Evolutionary conservation across 164 flowering plant genomes (phyloP).

Genomic region (Chloranthus sessilifolius): DNA sequence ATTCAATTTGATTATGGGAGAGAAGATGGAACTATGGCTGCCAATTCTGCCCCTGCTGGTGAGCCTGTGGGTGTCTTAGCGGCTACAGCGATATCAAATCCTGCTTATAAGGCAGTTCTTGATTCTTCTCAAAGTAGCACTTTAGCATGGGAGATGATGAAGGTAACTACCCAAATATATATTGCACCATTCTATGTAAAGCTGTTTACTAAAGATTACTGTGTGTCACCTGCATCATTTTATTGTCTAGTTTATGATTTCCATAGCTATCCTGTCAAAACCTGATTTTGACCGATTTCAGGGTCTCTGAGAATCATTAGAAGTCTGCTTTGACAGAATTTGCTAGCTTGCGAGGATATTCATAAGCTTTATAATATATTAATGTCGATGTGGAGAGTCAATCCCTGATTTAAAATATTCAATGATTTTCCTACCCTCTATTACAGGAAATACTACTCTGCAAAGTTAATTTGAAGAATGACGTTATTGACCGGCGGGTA

Average conservation of each 20-base stretch:
- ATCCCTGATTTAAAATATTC: too few species aligned
- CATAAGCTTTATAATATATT: too few species aligned
- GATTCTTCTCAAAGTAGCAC: slow-evolving; percentile 86
- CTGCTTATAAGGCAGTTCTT: slow-evolving; percentile 92
- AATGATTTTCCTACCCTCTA: too few species aligned
- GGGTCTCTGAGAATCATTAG: too few species aligned
- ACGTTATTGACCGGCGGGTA: slow-evolving; percentile 56
- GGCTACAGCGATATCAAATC: slow-evolving; percentile 95
- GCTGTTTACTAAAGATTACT: too few species aligned
- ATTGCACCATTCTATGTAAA: not conserved
- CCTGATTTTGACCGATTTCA: too few species aligned
- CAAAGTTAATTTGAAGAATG: slow-evolving; percentile 57
- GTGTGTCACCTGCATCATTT: too few species aligned
- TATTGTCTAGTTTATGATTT: too few species aligned
- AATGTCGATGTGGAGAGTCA: too few species aligned
- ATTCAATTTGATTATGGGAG: slow-evolving; percentile 70
- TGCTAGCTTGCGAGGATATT: too few species aligned
- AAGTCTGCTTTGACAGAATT: too few species aligned
- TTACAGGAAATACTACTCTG: slow-evolving; percentile 84
- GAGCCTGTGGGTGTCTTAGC: slow-evolving; percentile 93
- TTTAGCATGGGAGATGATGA: slow-evolving; percentile 91
- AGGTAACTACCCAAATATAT: slow-evolving; percentile 47
- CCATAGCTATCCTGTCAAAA: too few species aligned
- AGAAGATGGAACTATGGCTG: slow-evolving; percentile 17
- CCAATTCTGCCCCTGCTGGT: slow-evolving; percentile 56